Base-by-base conservation (phyloP, 805 yeast species). In the Ogataea naganishii region DNA sequence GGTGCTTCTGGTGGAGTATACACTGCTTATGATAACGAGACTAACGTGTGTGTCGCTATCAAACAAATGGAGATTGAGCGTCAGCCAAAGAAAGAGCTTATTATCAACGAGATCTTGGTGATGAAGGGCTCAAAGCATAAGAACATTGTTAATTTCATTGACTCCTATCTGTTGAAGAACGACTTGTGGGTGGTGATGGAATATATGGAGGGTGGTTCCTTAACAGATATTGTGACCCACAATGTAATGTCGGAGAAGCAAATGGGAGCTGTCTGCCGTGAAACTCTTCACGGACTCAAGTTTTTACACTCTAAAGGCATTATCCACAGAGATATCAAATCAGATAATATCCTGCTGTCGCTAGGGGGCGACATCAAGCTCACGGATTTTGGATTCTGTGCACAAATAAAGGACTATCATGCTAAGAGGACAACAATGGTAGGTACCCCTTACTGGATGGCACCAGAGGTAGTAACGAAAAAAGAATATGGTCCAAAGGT, bases 1-100 rank as follows among this genome's bases (percentile, higher is more conserved):
- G 98, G 99, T 48, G 98, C 98, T 0, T 80, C 94, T 11, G 99
- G 98, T 32, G 95, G 95, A 23, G 99, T 92, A 18, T 92, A 79
- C 47, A 84, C 92, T 18, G 96, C 96, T 0, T 72, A 77, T 43
- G 81, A 77, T 40, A 49, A 58, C 20, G 66, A 68, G 12, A 64
- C 66, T 14, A 63, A 64, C 32, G 60, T 61, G 18, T 65, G 75
- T 29, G 96, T 92, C 22, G 99, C 99, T 7, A 83, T 92, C 44
- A 92, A 92, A 53, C 96, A 92, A 61, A 92, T 92, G 95, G 85
- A 85, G 46, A 60, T 92, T 32, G 94, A 83, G 42, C 80, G 80
- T 45, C 99, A 92, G 56, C 97, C 97, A 7, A 83, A 88, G 63
- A 89, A 89, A 54, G 97, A 92, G 48, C 64, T 89, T 27, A 92